Evolutionary conservation across 1,139 yeast genomes (phyloP).

Genomic region (Torulaspora pretoriensis): DNA sequence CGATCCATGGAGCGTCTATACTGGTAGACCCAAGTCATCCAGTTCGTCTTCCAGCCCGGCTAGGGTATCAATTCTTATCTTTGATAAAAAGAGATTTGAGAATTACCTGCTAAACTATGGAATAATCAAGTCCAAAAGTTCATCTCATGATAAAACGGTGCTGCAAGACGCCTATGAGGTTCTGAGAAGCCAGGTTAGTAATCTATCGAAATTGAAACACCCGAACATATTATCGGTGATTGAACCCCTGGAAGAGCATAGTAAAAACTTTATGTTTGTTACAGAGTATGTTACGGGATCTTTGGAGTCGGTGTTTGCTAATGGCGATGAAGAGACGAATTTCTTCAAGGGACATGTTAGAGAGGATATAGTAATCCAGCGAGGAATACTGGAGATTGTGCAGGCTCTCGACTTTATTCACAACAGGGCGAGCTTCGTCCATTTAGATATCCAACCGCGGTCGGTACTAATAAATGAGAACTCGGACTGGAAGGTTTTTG

Average conservation of each 20-base stretch:
- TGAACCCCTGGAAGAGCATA: conserved; percentile 86
- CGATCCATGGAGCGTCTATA: conserved; percentile 83
- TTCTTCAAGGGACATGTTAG: conserved; percentile 33
- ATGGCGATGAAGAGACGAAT: conserved; percentile 25
- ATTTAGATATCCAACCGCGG: conserved; percentile 73
- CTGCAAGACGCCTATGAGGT: conserved; percentile 45
- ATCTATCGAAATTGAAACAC: conserved; percentile 76
- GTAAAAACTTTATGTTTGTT: conserved; percentile 74
- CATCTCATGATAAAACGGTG: conserved; percentile 35
- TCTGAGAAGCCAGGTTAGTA: conserved; percentile 56
- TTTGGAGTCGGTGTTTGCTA: conserved; percentile 44
- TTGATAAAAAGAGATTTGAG: conserved; percentile 78
- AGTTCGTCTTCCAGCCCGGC: conserved; percentile 19
- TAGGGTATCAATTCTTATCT: conserved; percentile 79
- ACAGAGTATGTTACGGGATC: conserved; percentile 70
- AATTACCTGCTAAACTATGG: conserved; percentile 51
- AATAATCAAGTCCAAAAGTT: conserved; percentile 39
- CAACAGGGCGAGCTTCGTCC: conserved; percentile 67
- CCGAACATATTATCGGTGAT: conserved; percentile 78
- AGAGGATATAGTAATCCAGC: conserved; percentile 73
- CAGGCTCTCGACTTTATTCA: conserved; percentile 80
- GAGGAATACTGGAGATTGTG: conserved; percentile 75
- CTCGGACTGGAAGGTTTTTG: conserved; percentile 92
- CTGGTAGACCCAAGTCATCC: conserved; percentile 63
- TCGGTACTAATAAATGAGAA: conserved; percentile 73